Conservation (phyloP, 2,329 filamentous ascomycete genomes). For the Phialophora chinensis region DNA sequence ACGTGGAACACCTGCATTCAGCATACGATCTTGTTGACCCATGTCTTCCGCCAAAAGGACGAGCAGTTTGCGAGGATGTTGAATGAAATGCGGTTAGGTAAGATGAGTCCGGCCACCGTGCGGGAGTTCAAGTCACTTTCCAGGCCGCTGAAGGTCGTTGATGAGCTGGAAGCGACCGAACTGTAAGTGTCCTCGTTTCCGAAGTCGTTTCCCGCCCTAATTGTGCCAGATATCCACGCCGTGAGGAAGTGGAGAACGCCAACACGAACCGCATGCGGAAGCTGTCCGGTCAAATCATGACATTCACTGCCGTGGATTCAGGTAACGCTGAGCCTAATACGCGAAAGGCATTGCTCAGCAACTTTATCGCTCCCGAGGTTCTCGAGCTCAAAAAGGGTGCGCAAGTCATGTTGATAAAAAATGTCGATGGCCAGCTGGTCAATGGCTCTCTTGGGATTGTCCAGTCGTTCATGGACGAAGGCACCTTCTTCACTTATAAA, state of each 20-base stretch:
- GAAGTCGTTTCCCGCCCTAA: conserved; percentile 6
- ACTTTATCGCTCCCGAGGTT: conserved; percentile 88
- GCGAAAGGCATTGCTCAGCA: conserved; percentile 78
- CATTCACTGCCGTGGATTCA: conserved; percentile 75
- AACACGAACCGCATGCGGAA: conserved; percentile 76
- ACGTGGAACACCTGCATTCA: conserved; percentile 94
- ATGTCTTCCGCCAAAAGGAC: conserved; percentile 96
- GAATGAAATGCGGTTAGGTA: conserved; percentile 94
- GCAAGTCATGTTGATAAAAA: conserved; percentile 99
- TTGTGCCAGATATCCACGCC: conserved; percentile 74
- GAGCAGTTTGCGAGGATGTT: conserved; percentile 90
- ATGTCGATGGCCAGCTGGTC: conserved; percentile 90
- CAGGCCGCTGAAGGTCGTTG: conserved; percentile 73
- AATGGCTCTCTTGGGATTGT: conserved; percentile 94
- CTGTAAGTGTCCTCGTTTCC: conserved; percentile 57
- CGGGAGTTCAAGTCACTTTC: conserved; percentile 75
- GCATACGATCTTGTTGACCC: conserved; percentile 91
- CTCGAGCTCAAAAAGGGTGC: conserved; percentile 87
- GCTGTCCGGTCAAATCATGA: conserved; percentile 70
- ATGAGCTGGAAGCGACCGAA: conserved; percentile 82
- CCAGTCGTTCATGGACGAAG: conserved; percentile 75
- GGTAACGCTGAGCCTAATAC: conserved; percentile 71
- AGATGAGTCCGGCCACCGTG: conserved; percentile 76
- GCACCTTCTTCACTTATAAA: conserved; percentile 64
- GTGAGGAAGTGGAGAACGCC: conserved; percentile 84